These are phyloP conservation scores for Sindora glabra DNA, from an alignment of 306 rosid genomes.

Conservation along the genomic window DNA sequence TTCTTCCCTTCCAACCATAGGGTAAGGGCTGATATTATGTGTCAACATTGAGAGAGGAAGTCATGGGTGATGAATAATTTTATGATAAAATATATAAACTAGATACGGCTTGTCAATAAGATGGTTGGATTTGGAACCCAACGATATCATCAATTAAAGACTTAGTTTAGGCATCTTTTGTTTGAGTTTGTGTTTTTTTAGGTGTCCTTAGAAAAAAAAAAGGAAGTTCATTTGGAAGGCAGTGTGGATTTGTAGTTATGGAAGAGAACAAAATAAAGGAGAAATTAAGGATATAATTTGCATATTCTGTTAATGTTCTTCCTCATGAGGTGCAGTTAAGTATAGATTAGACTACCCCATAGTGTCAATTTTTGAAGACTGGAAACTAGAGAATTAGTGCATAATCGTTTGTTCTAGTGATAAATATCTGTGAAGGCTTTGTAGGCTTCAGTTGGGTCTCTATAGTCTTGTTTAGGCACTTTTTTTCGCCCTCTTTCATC, in stretches of 20 bases:
- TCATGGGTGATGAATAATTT: background rate
- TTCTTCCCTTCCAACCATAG: no score
- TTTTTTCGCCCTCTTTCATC: background rate
- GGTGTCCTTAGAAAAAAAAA: background rate
- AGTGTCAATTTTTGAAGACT: background rate
- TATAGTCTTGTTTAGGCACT: background rate
- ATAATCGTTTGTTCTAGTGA: background rate
- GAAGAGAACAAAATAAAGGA: background rate
- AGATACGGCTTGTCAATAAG: background rate
- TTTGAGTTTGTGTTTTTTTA: background rate
- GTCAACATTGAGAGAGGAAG: background rate
- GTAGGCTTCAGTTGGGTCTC: background rate
- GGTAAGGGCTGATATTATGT: background rate
- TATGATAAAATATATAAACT: background rate
- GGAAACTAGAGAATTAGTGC: background rate
- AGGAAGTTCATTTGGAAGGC: no score
- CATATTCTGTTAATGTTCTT: background rate
- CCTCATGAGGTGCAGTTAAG: background rate
- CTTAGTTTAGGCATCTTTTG: background rate
- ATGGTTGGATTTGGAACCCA: background rate
- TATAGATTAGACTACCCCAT: background rate
- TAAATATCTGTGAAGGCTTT: background rate
- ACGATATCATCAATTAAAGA: background rate
- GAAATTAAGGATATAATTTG: background rate
- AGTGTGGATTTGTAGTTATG: background rate